Evolutionary conservation across 2,329 filamentous ascomycete species (phyloP).

Genomic region (Fusarium armeniacum): DNA sequence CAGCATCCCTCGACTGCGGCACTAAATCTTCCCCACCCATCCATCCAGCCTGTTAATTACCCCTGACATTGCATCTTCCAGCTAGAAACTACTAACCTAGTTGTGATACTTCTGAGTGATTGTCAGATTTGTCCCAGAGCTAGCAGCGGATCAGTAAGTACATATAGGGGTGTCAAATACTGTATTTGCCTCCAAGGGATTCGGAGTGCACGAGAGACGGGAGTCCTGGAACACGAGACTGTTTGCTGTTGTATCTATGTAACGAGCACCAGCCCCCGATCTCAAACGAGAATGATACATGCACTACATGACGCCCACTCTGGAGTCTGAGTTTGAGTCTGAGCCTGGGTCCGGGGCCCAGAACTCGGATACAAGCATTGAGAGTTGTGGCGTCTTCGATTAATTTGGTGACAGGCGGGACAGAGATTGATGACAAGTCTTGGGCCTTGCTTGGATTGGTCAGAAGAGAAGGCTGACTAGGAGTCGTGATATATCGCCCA

Average conservation of each 20-base stretch:
- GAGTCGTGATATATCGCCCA: constrained; percentile 11
- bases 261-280: constrained; percentile 13
- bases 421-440: constrained; percentile 30
- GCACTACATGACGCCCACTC: constrained; percentile 14
- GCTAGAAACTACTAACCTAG: neutral
- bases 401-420: constrained; percentile 34
- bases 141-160: constrained; percentile 2
- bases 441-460: constrained; percentile 27
- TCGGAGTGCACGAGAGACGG: constrained; percentile 13
- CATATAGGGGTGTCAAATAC: constrained; percentile 2
- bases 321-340: neutral
- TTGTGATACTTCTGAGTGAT: neutral
- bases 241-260: constrained; percentile 24
- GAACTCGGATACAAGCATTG: constrained; percentile 24
- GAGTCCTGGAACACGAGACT: constrained; percentile 28
- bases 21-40: constrained; percentile 28
- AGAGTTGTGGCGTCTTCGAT: constrained; percentile 31
- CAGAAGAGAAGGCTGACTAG: constrained; percentile 6
- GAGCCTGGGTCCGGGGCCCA: neutral
- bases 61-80: constrained; percentile 33
- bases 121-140: constrained; percentile 1
- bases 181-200: constrained; percentile 4
- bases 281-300: constrained; percentile 37
- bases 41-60: constrained; percentile 31
- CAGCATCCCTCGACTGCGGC: constrained; percentile 17